Evolutionary conservation across 129 eudicot species (phyloP).

Genomic region (Pittosporum tobira): DNA sequence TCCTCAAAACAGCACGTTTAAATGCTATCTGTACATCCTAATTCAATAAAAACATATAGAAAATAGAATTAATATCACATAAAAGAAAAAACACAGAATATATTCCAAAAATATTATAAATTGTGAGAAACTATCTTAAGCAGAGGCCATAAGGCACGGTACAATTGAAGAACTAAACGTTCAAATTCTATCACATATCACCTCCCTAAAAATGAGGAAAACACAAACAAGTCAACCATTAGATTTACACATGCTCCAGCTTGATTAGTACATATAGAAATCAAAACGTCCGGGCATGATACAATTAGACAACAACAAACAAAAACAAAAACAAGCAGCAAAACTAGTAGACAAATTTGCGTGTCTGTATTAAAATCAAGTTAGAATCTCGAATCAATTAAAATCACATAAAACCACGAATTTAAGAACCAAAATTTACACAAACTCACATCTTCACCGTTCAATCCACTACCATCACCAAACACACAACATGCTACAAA

Average conservation of each 20-base stretch:
- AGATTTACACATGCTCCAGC: no score
- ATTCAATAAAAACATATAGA: conserved; percentile 26
- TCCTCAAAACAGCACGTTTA: background rate
- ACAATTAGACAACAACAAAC: background rate
- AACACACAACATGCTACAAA: background rate
- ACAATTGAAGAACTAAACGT: background rate
- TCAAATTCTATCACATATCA: background rate
- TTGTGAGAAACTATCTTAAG: background rate
- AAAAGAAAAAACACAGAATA: background rate
- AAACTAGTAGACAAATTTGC: background rate
- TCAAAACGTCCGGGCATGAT: background rate
- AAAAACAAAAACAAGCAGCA: background rate
- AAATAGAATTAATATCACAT: background rate
- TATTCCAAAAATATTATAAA: background rate
- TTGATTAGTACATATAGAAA: background rate
- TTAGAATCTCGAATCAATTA: background rate
- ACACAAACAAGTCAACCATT: background rate
- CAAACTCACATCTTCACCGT: conserved; percentile 6
- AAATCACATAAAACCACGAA: background rate
- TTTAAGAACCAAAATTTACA: background rate
- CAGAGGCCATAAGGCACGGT: background rate
- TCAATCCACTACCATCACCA: background rate
- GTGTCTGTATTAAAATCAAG: background rate
- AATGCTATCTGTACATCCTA: conserved; percentile 12
- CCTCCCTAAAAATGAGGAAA: background rate